These are phyloP conservation scores for Betula pendula DNA, from an alignment of 306 rosid species.

Conservation along the genomic window DNA sequence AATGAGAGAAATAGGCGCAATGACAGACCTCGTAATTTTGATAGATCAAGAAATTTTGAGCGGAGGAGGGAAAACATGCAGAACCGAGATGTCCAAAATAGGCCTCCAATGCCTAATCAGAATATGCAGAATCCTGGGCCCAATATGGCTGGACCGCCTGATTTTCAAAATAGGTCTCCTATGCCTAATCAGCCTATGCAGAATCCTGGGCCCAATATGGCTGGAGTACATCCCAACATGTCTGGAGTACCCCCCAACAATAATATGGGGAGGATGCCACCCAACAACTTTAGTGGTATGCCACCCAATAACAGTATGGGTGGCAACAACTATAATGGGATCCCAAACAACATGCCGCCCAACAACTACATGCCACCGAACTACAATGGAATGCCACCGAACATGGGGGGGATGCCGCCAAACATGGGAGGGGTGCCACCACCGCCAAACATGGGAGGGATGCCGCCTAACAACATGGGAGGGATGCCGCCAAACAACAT, in stretches of 20 bases:
- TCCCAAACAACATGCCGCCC: conserved; percentile 8
- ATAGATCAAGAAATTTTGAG: conserved; percentile 83
- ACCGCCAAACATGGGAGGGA: conserved; percentile 15
- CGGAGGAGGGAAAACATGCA: conserved; percentile 81
- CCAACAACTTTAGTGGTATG: conserved; percentile 16
- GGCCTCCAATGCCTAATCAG: conserved; percentile 50
- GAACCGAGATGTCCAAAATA: conserved; percentile 58
- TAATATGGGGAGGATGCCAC: conserved; percentile 24
- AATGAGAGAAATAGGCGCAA: conserved; percentile 94
- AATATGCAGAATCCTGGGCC: conserved; percentile 35
- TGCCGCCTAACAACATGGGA: conserved; percentile 10
- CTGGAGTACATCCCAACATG: conserved; percentile 13
- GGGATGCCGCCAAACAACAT: conserved; percentile 7
- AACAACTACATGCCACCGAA: conserved; percentile 22
- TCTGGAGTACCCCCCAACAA: conserved; percentile 21
- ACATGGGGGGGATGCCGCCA: background rate
- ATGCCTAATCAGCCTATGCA: conserved; percentile 33
- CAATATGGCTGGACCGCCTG: conserved; percentile 33
- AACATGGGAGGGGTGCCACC: background rate
- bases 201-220: conserved; percentile 21
- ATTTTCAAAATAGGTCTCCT: conserved; percentile 54
- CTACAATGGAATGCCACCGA: conserved; percentile 14
- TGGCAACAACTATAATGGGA: background rate
- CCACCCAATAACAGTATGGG: conserved; percentile 17
- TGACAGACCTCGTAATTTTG: conserved; percentile 81